Conservation (phyloP, 2,329 filamentous ascomycete genomes). For the Colletotrichum gigasporum region DNA sequence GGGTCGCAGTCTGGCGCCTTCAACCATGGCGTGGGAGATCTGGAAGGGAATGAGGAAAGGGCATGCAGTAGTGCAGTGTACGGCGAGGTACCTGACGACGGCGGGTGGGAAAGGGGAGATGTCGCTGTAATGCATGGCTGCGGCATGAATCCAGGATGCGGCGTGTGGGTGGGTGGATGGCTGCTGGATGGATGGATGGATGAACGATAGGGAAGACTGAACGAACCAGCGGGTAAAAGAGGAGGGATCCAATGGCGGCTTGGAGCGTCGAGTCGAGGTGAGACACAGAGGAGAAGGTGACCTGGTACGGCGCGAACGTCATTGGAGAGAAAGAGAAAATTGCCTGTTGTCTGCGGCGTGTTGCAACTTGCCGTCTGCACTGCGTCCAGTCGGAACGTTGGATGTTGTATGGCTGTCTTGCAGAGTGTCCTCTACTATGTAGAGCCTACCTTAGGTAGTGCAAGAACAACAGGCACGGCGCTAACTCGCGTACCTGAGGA, state of each 20-base stretch:
- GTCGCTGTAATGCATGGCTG: background rate
- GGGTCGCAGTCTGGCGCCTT: slow-evolving; percentile 1
- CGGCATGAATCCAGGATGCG: background rate
- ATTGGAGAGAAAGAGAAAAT: background rate
- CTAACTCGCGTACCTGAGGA: background rate
- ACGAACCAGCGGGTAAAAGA: background rate
- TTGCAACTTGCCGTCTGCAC: too few relatives aligned
- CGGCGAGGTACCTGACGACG: too few relatives aligned
- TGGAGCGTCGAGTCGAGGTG: background rate
- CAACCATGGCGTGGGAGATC: slow-evolving; percentile 12
- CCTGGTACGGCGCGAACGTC: background rate
- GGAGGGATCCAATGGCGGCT: background rate
- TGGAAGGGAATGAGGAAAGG: background rate
- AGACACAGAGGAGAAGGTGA: background rate
- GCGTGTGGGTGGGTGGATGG: background rate
- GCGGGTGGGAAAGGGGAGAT: background rate
- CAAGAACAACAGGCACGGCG: too few relatives aligned
- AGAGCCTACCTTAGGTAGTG: background rate
- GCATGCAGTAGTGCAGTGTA: background rate
- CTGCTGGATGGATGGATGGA: background rate
- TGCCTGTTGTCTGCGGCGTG: too few relatives aligned
- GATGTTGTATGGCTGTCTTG: background rate
- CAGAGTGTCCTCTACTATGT: background rate
- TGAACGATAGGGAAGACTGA: background rate
- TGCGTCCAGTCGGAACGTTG: too few relatives aligned